Evolutionary conservation across 2,329 filamentous ascomycete species (phyloP), one percentile per base, ranked within the genome.

Genomic region (Alternaria incomplexa): DNA sequence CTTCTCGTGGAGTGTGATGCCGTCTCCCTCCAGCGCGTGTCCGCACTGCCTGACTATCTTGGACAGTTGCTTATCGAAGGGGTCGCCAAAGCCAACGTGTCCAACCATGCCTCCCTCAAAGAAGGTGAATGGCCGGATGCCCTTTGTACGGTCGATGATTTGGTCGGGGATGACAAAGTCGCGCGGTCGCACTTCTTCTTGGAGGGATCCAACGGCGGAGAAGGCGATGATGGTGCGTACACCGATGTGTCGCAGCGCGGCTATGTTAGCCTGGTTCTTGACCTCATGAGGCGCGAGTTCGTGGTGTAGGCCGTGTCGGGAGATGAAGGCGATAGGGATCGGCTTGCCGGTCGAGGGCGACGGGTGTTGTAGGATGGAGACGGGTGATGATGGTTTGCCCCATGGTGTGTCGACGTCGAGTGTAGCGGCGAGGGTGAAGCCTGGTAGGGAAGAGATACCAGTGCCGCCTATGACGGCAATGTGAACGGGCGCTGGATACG

Each of bases 121-220:
- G 84, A 97, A 99, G 25, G 96, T 98, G 81, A 95, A 97, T 3
- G 95, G 93, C 8, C 96, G 87, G 66, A 97, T 86, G 57, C 95
- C 96, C 87, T 97, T 98, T 70, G 95, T 98, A 66, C 95, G 92
- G 84, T 99, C 96, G 79, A 98, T 97, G 80, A 97, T 88, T 84
- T 99, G 96, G 82, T 97, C 93, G 0, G 95, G 96, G 12, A 99
- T 87, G 55, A 98, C 92, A 80, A 99, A 99, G 84, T 99, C 96
- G 83, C 96, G 91, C 46, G 96, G 96, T 82, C 92, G 93, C 80
- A 99, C 95, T 76, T 93, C 88, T 84, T 97, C 96, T 79, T 91
- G 93, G 78, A 99, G 84, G 75, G 91, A 95, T 66, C 96, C 96
- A 61, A 99, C 96, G 52, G 96, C 96, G 68, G 91, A 95, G 85